Percentiles rank a stretch among this genome's conserved stretches.
phyloP scores from a whole-genome alignment of 106 monocot species.

The Dioscorea dumetorum region DNA sequence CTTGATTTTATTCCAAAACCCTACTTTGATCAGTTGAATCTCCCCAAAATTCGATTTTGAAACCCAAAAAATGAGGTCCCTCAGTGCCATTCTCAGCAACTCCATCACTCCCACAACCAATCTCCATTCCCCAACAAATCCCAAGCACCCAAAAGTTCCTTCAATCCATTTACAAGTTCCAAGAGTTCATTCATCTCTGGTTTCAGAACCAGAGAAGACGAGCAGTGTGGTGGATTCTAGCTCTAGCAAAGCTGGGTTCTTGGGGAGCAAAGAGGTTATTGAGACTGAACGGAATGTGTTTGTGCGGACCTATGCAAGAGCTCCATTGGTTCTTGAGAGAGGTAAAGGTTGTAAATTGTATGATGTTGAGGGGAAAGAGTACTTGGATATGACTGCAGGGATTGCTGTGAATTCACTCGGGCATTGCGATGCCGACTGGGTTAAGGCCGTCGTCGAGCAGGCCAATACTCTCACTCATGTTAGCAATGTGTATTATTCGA shows the following conservation, averaged over 20 bases:
- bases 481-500: conserved; percentile 75
- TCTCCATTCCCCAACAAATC: background rate
- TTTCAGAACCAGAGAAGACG: conserved; percentile 9
- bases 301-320: conserved; percentile 66
- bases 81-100: background rate
- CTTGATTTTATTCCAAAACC: background rate
- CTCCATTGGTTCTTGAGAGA: conserved; percentile 49
- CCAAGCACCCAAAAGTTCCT: background rate
- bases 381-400: conserved; percentile 74
- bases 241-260: conserved; percentile 2
- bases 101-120: background rate
- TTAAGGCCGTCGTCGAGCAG: conserved; percentile 55
- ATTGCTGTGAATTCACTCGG: conserved; percentile 90
- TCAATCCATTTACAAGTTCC: background rate
- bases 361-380: conserved; percentile 75
- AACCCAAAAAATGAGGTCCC: background rate
- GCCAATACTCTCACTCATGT: conserved; percentile 57
- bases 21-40: background rate
- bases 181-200: conserved; percentile 18
- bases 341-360: conserved; percentile 71
- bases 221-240: background rate
- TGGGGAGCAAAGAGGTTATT: conserved; percentile 42
- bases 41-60: background rate
- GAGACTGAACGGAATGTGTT: conserved; percentile 44
- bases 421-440: conserved; percentile 61